These are phyloP conservation scores for Echites panduratus DNA, from an alignment of 257 asterid species.

Conservation along the genomic window DNA sequence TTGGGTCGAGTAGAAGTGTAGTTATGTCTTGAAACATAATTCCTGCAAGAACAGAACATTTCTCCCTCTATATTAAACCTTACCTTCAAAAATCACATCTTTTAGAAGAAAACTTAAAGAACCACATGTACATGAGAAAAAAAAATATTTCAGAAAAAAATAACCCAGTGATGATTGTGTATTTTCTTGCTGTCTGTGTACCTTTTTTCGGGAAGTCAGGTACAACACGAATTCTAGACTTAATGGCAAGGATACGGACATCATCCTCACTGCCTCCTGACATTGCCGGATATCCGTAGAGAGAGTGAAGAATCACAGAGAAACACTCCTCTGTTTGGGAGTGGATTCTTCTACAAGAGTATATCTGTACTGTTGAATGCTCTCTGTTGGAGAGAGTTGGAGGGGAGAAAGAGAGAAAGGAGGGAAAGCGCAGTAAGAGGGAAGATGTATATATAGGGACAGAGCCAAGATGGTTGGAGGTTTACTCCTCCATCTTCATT, in stretches of 20 bases:
- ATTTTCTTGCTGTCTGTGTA: conserved; percentile 5
- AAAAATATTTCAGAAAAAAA: no score
- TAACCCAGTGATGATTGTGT: no score
- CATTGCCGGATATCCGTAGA: conserved; percentile 31
- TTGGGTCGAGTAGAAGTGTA: conserved; percentile 65
- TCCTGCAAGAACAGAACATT: conserved; percentile 33
- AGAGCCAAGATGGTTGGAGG: not conserved
- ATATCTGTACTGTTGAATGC: not conserved
- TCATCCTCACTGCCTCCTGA: conserved; percentile 52
- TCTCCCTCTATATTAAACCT: not conserved
- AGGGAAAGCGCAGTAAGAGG: not conserved
- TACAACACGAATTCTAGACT: conserved; percentile 72
- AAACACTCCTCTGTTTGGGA: not conserved
- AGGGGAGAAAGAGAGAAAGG: conserved; percentile 1
- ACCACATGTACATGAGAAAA: no score
- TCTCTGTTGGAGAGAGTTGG: not conserved
- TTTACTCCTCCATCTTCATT: no score
- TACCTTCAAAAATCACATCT: not conserved
- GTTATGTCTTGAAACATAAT: conserved; percentile 90
- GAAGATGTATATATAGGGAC: conserved; percentile 14
- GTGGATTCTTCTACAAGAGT: not conserved
- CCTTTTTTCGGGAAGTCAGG: conserved; percentile 82
- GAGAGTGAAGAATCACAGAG: conserved; percentile 2
- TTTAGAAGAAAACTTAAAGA: not conserved
- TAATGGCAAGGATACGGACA: conserved; percentile 68